phyloP scores from a whole-genome alignment of 352 stramenopile genomes.

The Phytophthora foliorum region DNA sequence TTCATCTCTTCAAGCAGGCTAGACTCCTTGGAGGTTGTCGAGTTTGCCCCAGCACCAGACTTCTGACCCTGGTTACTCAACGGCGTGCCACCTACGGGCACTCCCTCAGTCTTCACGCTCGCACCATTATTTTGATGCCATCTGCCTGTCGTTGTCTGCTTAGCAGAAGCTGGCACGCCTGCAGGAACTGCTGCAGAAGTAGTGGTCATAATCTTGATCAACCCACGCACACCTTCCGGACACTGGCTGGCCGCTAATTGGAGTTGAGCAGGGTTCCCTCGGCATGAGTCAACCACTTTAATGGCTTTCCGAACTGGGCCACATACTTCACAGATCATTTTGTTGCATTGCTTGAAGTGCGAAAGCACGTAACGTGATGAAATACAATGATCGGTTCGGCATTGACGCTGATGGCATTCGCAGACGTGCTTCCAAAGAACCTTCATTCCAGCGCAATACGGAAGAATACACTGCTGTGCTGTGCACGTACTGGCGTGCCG shows the following conservation, averaged over 20 bases:
- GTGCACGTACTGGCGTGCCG: constrained; percentile 87
- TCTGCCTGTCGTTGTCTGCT: constrained; percentile 37
- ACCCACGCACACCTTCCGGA: constrained; percentile 74
- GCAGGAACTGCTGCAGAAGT: constrained; percentile 39
- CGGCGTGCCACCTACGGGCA: constrained; percentile 4
- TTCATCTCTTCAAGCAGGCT: constrained; percentile 54
- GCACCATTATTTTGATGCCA: constrained; percentile 6
- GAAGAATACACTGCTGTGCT: constrained; percentile 71
- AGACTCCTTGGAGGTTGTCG: constrained; percentile 23
- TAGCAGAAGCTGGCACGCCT: constrained; percentile 20
- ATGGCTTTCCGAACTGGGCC: constrained; percentile 90
- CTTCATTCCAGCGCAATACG: constrained; percentile 91
- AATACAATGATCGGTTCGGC: constrained; percentile 89
- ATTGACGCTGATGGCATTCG: constrained; percentile 90
- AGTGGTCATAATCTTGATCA: constrained; percentile 93
- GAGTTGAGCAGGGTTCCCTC: constrained; percentile 76
- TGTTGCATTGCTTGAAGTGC: constrained; percentile 93
- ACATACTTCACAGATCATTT: constrained; percentile 92
- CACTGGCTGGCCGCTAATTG: constrained; percentile 77
- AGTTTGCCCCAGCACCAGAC: background rate
- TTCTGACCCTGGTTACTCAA: constrained; percentile 5
- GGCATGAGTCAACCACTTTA: constrained; percentile 89
- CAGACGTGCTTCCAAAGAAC: constrained; percentile 93
- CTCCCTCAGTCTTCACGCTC: constrained; percentile 31
- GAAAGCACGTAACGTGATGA: constrained; percentile 90